phyloP scores from a whole-genome alignment of 2,329 filamentous ascomycete genomes.

The Corniculantispora saksenae region DNA sequence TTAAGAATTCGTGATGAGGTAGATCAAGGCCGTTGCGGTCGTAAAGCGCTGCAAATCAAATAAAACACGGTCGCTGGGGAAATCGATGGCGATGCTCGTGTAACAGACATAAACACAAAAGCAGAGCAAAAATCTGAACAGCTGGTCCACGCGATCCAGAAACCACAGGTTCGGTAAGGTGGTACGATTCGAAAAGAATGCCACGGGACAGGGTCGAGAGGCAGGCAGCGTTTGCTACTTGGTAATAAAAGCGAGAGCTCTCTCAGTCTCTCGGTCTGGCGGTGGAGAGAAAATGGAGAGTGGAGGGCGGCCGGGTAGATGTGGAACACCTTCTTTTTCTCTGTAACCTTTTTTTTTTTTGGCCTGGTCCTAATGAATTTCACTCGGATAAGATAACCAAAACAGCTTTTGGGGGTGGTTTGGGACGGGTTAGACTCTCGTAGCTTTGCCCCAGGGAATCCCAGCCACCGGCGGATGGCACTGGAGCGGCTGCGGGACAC shows the following conservation, averaged over 20 bases:
- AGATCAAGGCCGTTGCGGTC: slow-evolving; percentile 13
- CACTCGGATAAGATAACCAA: slow-evolving; percentile 8
- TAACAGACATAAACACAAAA: background rate
- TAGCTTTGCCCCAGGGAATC: slow-evolving; percentile 9
- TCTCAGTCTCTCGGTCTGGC: slow-evolving; percentile 11
- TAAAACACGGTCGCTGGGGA: slow-evolving; percentile 6
- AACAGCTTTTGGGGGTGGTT: background rate
- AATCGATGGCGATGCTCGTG: background rate
- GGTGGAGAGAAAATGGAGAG: slow-evolving; percentile 16
- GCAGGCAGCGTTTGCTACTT: slow-evolving; percentile 13
- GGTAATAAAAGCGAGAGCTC: background rate
- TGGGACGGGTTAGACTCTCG: slow-evolving; percentile 2
- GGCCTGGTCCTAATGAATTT: background rate
- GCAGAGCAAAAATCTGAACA: background rate
- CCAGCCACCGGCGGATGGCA: slow-evolving; percentile 12
- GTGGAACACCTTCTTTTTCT: slow-evolving; percentile 10
- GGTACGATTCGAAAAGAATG: slow-evolving; percentile 2
- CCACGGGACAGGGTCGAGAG: background rate
- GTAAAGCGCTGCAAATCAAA: slow-evolving; percentile 13
- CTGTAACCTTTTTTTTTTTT: slow-evolving; percentile 2
- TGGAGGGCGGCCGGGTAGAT: slow-evolving; percentile 18
- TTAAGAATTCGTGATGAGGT: slow-evolving; percentile 2
- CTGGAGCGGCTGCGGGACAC: slow-evolving; percentile 13
- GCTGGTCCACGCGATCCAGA: slow-evolving; percentile 1
- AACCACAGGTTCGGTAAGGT: background rate